Base-by-base conservation (phyloP, 2,329 filamentous ascomycete genomes). In the Fusarium haematococcum region DNA sequence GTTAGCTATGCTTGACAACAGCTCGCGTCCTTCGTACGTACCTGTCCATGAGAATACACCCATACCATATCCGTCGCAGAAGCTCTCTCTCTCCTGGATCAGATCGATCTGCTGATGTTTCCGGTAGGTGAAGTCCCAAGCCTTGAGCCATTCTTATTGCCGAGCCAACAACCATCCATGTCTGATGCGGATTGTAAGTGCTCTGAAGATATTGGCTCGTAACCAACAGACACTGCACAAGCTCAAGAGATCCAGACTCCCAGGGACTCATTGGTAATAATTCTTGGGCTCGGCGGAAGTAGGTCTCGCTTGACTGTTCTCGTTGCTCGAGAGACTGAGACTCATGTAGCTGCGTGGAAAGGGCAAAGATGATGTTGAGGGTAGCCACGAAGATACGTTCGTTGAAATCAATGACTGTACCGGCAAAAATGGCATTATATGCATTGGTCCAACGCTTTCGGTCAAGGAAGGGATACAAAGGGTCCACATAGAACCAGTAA, bases 161-260 rank as follows among this genome's bases (percentile, higher is more conserved):
- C 5, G 85, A 79, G 0, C 86, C 86, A 0, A 86, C 84, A 6
- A 85, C 82, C 77, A 88, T 86, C 86, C 86, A 88, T 2, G 85
- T 87, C 66, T 86, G 84, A 67, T 87, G 84, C 0, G 85, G 83
- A 7, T 83, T 83, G 14, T 86, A 83, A 0, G 86, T 87, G 54
- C 86, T 86, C 50, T 88, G 86, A 0, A 88, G 76, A 67, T 87
- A 88, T 52, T 87, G 86, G 13, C 84, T 85, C 68, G 86, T 85
- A 6, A 88, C 77, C 0, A 88, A 75, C 1, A 88, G 77, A 52
- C 84, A 87, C 70, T 88, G 86, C 1, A 88, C 84, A 1, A 86
- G 65, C 50, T 84, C 84, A 0, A 85, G 73, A 0, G 85, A 87
- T 0, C 83, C 84, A 0, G 81, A 78, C 13, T 86, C 81, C 82